Evolutionary conservation across 805 yeast species (phyloP).

Genomic region (Suhomyces kilbournensis): DNA sequence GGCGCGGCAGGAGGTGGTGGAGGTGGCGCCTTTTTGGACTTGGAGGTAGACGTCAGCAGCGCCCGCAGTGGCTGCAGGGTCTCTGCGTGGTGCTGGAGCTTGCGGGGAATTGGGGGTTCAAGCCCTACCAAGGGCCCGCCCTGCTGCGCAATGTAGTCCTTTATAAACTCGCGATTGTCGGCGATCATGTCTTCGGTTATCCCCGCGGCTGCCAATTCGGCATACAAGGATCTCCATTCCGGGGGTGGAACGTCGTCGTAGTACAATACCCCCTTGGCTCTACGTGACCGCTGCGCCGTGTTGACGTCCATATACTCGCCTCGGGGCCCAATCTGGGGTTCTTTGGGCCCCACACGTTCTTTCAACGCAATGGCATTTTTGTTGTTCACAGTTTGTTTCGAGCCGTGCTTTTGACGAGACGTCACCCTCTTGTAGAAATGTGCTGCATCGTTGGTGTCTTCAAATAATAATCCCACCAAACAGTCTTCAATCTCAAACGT

Average conservation of each 20-base stretch:
- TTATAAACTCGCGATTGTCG: slow-evolving; percentile 77
- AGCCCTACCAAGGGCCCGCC: slow-evolving; percentile 80
- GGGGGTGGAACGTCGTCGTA: slow-evolving; percentile 80
- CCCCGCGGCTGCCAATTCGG: slow-evolving; percentile 72
- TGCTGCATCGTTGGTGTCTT: slow-evolving; percentile 83
- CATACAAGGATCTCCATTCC: slow-evolving; percentile 76
- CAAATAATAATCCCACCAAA: slow-evolving; percentile 80
- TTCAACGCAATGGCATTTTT: slow-evolving; percentile 84
- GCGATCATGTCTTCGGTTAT: slow-evolving; percentile 87
- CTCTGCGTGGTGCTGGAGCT: slow-evolving; percentile 34
- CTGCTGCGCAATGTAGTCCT: slow-evolving; percentile 67
- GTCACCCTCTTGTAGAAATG: slow-evolving; percentile 79
- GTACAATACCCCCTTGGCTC: slow-evolving; percentile 58
- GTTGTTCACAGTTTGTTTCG: slow-evolving; percentile 80
- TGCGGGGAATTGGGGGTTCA: slow-evolving; percentile 81
- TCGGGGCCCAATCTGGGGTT: slow-evolving; percentile 52
- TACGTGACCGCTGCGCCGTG: slow-evolving; percentile 54
- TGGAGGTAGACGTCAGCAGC: slow-evolving; percentile 11
- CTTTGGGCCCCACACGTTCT: slow-evolving; percentile 33
- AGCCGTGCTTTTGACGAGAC: slow-evolving; percentile 75
- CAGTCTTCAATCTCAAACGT: slow-evolving; percentile 92
- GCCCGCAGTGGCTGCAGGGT: slow-evolving; percentile 28
- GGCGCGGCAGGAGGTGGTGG: slow-evolving; percentile 26
- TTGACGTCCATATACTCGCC: slow-evolving; percentile 53
- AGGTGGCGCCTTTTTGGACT: slow-evolving; percentile 36